phyloP scores from a whole-genome alignment of 2,329 filamentous ascomycete genomes.

The Madurella fahalii region DNA sequence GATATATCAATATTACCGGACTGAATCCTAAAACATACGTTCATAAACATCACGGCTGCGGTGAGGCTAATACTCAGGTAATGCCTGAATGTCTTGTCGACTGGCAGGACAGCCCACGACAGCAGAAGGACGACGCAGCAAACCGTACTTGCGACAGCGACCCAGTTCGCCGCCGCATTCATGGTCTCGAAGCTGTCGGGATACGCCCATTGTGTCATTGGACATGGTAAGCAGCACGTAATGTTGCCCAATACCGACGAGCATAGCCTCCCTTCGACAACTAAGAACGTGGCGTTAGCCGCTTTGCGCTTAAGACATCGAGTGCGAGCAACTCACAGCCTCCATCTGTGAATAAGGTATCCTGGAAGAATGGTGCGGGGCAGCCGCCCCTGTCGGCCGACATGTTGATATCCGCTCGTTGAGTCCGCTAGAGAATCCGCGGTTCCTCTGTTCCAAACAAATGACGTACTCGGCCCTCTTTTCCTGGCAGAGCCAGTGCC shows the following conservation, averaged over 20 bases:
- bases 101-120: constrained; percentile 75
- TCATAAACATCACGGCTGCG: constrained; percentile 70
- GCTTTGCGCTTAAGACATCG: not conserved
- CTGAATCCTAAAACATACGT: constrained; percentile 50
- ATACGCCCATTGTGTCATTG: constrained; percentile 73
- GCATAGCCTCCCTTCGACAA: constrained; percentile 53
- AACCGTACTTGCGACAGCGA: constrained; percentile 70
- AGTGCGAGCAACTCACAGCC: constrained; percentile 24
- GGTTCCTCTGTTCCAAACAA: not conserved
- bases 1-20: not conserved
- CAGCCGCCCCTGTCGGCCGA: constrained; percentile 8
- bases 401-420: constrained; percentile 8
- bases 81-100: constrained; percentile 86
- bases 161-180: constrained; percentile 70
- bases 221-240: constrained; percentile 86
- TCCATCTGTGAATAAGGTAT: constrained; percentile 17
- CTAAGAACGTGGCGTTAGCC: constrained; percentile 37
- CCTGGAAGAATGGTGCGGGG: constrained; percentile 23
- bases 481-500: not conserved
- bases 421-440: not conserved
- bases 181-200: constrained; percentile 56
- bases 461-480: not conserved
- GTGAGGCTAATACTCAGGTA: constrained; percentile 89
- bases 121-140: constrained; percentile 71
- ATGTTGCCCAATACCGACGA: constrained; percentile 43